phyloP scores from a whole-genome alignment of 768 basidiomycete genomes.

The Tylopilus subfusipes region DNA sequence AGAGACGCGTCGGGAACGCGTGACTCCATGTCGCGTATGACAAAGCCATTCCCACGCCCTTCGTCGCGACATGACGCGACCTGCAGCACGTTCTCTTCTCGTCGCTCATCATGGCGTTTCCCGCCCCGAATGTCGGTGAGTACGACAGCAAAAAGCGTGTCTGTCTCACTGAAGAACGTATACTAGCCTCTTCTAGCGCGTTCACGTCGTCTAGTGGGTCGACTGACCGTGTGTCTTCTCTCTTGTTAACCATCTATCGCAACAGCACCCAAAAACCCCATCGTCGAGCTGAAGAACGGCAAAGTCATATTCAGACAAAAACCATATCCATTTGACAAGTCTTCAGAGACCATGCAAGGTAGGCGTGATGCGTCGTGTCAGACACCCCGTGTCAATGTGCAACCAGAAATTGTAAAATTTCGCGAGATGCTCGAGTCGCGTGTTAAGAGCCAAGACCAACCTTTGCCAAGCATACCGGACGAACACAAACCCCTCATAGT shows the following conservation, averaged over 20 bases:
- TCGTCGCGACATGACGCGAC: constrained; percentile 25
- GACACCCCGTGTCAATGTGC: neutral
- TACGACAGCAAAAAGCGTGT: constrained; percentile 3
- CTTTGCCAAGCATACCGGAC: constrained; percentile 60
- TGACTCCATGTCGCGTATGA: constrained; percentile 40
- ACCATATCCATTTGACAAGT: constrained; percentile 66
- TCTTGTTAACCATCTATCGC: constrained; percentile 16
- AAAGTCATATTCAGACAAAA: constrained; percentile 78
- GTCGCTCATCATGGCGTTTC: constrained; percentile 20
- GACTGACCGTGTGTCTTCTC: neutral
- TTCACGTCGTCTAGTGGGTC: constrained; percentile 17
- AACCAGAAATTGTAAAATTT: constrained; percentile 70
- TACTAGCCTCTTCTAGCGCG: constrained; percentile 12
- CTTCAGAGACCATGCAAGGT: constrained; percentile 83
- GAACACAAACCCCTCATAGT: constrained; percentile 73
- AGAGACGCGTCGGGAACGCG: constrained; percentile 45
- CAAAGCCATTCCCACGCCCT: constrained; percentile 30
- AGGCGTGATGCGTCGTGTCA: constrained; percentile 12
- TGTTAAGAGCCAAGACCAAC: constrained; percentile 42
- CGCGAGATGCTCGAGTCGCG: constrained; percentile 65
- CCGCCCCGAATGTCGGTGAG: constrained; percentile 17
- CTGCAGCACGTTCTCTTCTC: constrained; percentile 7
- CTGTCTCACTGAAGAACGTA: neutral
- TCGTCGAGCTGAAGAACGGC: constrained; percentile 72
- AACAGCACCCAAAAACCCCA: constrained; percentile 37